Evolutionary conservation across 495 filamentous ascomycete genomes (phyloP).

Genomic region (Trichoderma reesei): DNA sequence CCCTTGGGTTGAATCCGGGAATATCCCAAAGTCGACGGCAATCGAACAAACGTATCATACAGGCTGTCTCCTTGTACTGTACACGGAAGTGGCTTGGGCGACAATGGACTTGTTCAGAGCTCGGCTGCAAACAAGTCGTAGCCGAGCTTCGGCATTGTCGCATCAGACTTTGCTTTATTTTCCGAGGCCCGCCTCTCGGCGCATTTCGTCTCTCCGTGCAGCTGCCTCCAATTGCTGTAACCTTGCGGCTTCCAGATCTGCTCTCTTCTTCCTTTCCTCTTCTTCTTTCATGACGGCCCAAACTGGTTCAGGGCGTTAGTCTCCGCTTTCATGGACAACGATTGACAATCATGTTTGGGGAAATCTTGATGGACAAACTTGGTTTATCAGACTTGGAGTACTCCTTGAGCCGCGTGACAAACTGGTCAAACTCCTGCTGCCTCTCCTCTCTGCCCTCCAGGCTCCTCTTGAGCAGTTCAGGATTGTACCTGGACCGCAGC

Average conservation of each 20-base stretch:
- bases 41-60: background rate
- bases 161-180: slow-evolving; percentile 2
- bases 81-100: background rate
- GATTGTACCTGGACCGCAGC: slow-evolving; percentile 84
- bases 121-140: background rate
- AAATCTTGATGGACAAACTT: slow-evolving; percentile 30
- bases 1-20: background rate
- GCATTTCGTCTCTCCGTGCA: slow-evolving; percentile 54
- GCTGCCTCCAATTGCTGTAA: slow-evolving; percentile 49
- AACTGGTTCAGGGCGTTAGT: slow-evolving; percentile 30
- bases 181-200: slow-evolving; percentile 31
- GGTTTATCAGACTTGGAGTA: slow-evolving; percentile 86
- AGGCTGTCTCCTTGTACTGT: background rate
- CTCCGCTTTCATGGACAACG: background rate
- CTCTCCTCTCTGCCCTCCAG: slow-evolving; percentile 61
- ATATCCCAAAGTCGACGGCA: background rate
- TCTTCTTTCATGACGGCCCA: slow-evolving; percentile 63
- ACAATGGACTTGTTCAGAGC: background rate
- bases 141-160: background rate
- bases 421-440: slow-evolving; percentile 80
- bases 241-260: slow-evolving; percentile 24
- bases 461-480: slow-evolving; percentile 77
- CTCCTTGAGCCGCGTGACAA: slow-evolving; percentile 71
- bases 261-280: slow-evolving; percentile 45
- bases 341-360: background rate